These are phyloP conservation scores for Verticillium nonalfalfae DNA, from an alignment of 2,329 filamentous ascomycete genomes.

Conservation along the genomic window DNA sequence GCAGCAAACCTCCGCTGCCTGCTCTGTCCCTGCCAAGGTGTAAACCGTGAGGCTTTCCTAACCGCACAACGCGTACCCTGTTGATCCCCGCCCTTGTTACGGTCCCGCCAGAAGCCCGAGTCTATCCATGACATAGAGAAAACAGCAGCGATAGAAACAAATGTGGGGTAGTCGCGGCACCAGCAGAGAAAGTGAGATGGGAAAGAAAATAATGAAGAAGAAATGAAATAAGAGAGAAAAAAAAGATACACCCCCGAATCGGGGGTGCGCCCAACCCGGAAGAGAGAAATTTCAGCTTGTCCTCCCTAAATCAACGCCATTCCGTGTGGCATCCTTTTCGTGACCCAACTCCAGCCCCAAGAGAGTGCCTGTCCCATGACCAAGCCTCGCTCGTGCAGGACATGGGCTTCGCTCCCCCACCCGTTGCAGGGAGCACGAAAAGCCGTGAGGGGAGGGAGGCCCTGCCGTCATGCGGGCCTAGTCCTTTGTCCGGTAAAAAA, in stretches of 20 bases:
- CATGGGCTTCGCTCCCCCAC: neutral
- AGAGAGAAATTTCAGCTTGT: neutral
- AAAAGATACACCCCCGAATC: neutral
- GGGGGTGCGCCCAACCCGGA: neutral
- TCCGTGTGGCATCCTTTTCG: conserved; percentile 1
- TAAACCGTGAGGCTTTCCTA: conserved; percentile 1
- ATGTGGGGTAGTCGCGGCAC: neutral
- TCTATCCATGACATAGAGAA: neutral
- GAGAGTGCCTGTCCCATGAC: neutral
- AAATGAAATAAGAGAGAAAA: neutral
- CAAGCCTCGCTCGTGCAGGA: neutral
- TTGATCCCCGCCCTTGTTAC: conserved; percentile 7
- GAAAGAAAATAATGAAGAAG: neutral
- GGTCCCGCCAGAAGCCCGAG: neutral
- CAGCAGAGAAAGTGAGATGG: neutral
- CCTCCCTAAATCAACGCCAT: neutral
- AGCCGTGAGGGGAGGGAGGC: neutral
- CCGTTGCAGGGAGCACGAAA: neutral
- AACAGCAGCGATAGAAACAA: neutral
- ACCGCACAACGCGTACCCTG: neutral
- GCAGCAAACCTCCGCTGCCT: conserved; percentile 2
- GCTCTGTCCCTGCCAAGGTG: neutral
- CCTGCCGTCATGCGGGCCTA: neutral
- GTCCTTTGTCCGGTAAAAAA: neutral
- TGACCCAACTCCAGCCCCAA: neutral